Evolutionary conservation across 164 flowering plant species (phyloP).

Genomic region (Vitis riparia): DNA sequence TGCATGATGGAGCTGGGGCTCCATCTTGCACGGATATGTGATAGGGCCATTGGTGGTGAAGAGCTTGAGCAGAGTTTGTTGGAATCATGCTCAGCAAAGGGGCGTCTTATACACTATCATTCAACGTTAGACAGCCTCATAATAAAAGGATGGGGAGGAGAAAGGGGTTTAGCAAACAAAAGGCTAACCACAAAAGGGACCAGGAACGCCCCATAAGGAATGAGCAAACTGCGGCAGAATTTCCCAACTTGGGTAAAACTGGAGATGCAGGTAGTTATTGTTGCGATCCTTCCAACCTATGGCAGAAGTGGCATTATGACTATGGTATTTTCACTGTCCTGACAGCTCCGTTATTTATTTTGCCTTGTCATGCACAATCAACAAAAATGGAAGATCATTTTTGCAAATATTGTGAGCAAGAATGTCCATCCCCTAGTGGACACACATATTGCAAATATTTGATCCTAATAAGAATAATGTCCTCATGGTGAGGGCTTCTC

Average conservation of each 20-base stretch:
- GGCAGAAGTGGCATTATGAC: slow-evolving; percentile 99
- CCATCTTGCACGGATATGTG: slow-evolving; percentile 69
- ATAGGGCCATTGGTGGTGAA: slow-evolving; percentile 60
- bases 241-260: slow-evolving; percentile 5
- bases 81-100: slow-evolving; percentile 78
- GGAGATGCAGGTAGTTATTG: slow-evolving; percentile 18
- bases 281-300: slow-evolving; percentile 35
- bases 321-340: slow-evolving; percentile 89
- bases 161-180: slow-evolving; percentile 25
- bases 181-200: slow-evolving; percentile 1
- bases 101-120: slow-evolving; percentile 90
- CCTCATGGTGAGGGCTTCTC: slow-evolving; percentile 49
- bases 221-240: slow-evolving; percentile 5
- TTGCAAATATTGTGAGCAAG: slow-evolving; percentile 19
- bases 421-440: slow-evolving; percentile 47
- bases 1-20: slow-evolving; percentile 86
- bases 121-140: slow-evolving; percentile 47
- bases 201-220: neutral
- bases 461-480: slow-evolving; percentile 50
- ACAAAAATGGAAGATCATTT: slow-evolving; percentile 13
- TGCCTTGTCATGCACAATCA: slow-evolving; percentile 13
- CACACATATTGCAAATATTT: slow-evolving; percentile 69
- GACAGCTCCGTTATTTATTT: slow-evolving; percentile 70
- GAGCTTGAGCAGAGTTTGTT: slow-evolving; percentile 76
- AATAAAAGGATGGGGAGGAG: slow-evolving; percentile 30